Conservation (phyloP, 2,329 filamentous ascomycete genomes). For the Penicillium fuscoglaucum region DNA sequence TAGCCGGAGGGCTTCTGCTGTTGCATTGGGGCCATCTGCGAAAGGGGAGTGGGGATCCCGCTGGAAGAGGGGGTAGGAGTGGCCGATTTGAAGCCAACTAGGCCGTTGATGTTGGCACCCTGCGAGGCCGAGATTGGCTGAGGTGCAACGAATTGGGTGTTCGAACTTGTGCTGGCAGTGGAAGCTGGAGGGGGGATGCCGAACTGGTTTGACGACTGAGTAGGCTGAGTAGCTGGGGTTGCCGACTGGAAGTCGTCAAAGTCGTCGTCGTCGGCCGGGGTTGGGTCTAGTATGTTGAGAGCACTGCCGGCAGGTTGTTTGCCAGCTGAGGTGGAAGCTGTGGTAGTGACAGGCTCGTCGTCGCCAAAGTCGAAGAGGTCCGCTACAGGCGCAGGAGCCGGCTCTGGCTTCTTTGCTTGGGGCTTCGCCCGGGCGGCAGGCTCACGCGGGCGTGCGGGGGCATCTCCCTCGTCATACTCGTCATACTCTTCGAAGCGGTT, state of each 20-base stretch:
- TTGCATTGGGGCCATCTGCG: constrained; percentile 38
- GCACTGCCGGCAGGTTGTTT: constrained; percentile 50
- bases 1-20: constrained; percentile 63
- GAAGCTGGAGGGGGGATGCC: constrained; percentile 49
- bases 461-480: constrained; percentile 80
- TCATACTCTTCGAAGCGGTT: constrained; percentile 97
- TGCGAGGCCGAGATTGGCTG: constrained; percentile 83
- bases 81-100: constrained; percentile 77
- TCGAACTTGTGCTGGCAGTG: constrained; percentile 49
- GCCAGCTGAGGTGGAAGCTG: constrained; percentile 42
- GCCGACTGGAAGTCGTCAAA: constrained; percentile 98
- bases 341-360: constrained; percentile 60
- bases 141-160: constrained; percentile 74
- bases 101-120: constrained; percentile 74
- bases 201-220: constrained; percentile 39
- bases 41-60: constrained; percentile 55
- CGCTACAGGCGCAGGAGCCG: constrained; percentile 74
- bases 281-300: constrained; percentile 50
- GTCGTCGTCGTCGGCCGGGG: constrained; percentile 72
- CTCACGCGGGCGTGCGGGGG: constrained; percentile 56
- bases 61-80: constrained; percentile 66
- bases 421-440: constrained; percentile 41
- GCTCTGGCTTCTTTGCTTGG: constrained; percentile 64
- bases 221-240: constrained; percentile 48
- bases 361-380: constrained; percentile 90